Conservation (phyloP, 306 rosid genomes). For the Luffa aegyptiaca region DNA sequence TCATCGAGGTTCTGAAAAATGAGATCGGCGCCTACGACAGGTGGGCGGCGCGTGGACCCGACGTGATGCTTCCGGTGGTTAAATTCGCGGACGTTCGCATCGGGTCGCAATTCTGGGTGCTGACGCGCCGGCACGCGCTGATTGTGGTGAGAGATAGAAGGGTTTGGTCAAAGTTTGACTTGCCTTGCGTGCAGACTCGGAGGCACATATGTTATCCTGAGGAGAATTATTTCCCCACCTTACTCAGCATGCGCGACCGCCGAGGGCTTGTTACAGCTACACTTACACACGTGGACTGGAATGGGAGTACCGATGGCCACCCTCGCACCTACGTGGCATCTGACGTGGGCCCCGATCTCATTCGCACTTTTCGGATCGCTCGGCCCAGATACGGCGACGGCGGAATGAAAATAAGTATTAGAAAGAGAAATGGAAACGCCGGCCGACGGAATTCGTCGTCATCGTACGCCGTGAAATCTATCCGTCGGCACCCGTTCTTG, state of each 20-base stretch:
- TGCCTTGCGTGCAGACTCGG: constrained; percentile 30
- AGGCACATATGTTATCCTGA: constrained; percentile 50
- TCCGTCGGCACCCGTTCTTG: constrained; percentile 36
- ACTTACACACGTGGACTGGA: constrained; percentile 71
- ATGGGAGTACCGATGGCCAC: constrained; percentile 39
- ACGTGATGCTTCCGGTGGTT: constrained; percentile 54
- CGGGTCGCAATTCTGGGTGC: constrained; percentile 67
- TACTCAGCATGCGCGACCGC: constrained; percentile 41
- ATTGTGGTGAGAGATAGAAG: constrained; percentile 27
- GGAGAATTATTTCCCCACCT: constrained; percentile 73
- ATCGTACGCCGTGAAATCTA: background rate
- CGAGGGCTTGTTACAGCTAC: constrained; percentile 49
- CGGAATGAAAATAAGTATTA: background rate
- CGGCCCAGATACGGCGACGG: constrained; percentile 53
- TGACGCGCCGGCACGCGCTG: constrained; percentile 66
- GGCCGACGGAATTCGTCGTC: constrained; percentile 14
- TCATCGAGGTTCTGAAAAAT: constrained; percentile 48
- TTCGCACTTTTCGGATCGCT: constrained; percentile 15
- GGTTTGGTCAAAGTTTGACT: constrained; percentile 43
- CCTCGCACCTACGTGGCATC: constrained; percentile 40
- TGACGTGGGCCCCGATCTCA: constrained; percentile 30
- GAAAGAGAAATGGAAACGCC: background rate
- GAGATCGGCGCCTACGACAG: constrained; percentile 27
- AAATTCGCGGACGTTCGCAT: constrained; percentile 44
- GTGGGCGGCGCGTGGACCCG: constrained; percentile 63